phyloP scores from a whole-genome alignment of 805 yeast genomes.

The Saccharomycopsis fibuligera region DNA sequence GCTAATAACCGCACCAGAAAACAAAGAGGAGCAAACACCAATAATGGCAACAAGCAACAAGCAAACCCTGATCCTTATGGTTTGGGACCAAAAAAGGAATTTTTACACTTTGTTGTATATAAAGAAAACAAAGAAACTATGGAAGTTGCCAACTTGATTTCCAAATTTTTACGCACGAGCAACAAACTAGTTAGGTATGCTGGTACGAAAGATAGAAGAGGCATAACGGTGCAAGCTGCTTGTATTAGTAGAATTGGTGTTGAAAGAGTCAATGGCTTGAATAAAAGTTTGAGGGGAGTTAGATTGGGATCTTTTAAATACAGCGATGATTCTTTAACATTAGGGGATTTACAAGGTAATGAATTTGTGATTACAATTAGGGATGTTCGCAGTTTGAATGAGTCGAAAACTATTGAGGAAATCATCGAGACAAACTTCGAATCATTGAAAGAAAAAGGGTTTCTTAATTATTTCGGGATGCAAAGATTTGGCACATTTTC shows the following conservation, averaged over 20 bases:
- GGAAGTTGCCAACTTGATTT: constrained; percentile 79
- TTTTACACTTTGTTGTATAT: constrained; percentile 70
- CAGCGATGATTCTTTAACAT: constrained; percentile 49
- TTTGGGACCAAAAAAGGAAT: constrained; percentile 64
- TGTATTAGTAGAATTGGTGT: constrained; percentile 64
- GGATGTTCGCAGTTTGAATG: constrained; percentile 45
- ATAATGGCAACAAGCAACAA: constrained; percentile 27
- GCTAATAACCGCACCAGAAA: constrained; percentile 38
- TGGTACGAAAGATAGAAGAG: constrained; percentile 96
- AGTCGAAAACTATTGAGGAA: constrained; percentile 23
- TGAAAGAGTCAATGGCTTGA: constrained; percentile 69
- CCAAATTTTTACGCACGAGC: constrained; percentile 72
- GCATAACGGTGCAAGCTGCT: constrained; percentile 82
- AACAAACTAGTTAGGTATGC: constrained; percentile 69
- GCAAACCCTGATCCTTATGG: constrained; percentile 52
- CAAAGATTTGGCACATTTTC: constrained; percentile 97
- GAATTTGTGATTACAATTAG: constrained; percentile 82
- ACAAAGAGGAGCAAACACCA: too few species aligned
- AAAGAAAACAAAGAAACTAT: constrained; percentile 96
- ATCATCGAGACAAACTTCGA: constrained; percentile 47
- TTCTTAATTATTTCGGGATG: constrained; percentile 95
- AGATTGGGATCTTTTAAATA: constrained; percentile 75
- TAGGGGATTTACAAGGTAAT: constrained; percentile 87
- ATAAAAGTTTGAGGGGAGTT: constrained; percentile 70
- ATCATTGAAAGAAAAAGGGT: constrained; percentile 62